Percentiles rank a stretch among this genome's conserved stretches.
Conservation (phyloP, 2,329 filamentous ascomycete species). For the Pleurostoma richardsiae region DNA sequence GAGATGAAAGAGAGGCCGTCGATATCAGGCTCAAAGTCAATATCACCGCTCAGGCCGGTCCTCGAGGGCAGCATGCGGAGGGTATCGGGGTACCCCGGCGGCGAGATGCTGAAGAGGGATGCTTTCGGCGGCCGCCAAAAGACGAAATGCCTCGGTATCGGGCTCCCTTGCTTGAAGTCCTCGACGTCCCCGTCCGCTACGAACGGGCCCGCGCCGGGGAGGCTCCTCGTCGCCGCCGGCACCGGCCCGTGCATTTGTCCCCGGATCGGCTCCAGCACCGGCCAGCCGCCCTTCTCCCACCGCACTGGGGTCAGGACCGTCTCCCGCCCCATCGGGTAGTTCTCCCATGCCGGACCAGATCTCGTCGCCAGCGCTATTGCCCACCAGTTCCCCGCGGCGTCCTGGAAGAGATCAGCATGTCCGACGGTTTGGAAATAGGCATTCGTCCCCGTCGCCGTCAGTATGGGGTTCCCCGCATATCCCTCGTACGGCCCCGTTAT, state of each 20-base stretch:
- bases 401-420: conserved; percentile 40
- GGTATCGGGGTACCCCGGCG: conserved; percentile 7
- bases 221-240: conserved; percentile 22
- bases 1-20: conserved; percentile 21
- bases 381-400: conserved; percentile 45
- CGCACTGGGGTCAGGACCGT: conserved; percentile 41
- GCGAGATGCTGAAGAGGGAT: conserved; percentile 14
- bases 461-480: conserved; percentile 35
- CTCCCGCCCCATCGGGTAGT: conserved; percentile 51
- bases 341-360: conserved; percentile 30
- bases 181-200: conserved; percentile 36
- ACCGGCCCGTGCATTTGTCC: conserved; percentile 37
- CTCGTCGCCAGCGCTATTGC: conserved; percentile 39
- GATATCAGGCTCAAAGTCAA: conserved; percentile 10
- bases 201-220: conserved; percentile 34
- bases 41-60: conserved; percentile 18
- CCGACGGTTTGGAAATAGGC: conserved; percentile 37
- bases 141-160: conserved; percentile 21
- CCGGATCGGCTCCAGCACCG: conserved; percentile 31
- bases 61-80: conserved; percentile 19
- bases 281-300: conserved; percentile 46
- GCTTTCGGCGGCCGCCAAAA: conserved; percentile 24
- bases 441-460: conserved; percentile 31
- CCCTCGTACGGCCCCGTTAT: conserved; percentile 37
- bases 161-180: conserved; percentile 28